phyloP scores from a whole-genome alignment of 768 basidiomycete genomes.

The button mushroom (Agaricus bisporus) region DNA sequence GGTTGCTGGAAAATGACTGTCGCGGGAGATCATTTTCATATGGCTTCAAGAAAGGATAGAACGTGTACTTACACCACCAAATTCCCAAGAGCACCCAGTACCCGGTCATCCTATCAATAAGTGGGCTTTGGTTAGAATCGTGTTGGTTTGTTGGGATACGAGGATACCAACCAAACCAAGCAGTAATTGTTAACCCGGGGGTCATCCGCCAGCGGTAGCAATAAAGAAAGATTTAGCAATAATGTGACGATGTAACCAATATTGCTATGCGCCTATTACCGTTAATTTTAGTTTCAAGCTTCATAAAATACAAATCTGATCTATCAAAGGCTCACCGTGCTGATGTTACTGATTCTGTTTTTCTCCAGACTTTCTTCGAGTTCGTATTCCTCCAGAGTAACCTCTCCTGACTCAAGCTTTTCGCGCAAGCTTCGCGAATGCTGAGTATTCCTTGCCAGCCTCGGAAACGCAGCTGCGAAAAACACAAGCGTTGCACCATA shows the following conservation, averaged over 20 bases:
- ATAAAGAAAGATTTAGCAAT: conserved; percentile 61
- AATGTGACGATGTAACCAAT: conserved; percentile 66
- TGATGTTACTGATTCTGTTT: conserved; percentile 81
- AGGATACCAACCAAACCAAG: conserved; percentile 50
- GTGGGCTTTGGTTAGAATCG: no score
- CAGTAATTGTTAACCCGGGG: conserved; percentile 71
- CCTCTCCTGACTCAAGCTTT: conserved; percentile 54
- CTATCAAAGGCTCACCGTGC: conserved; percentile 47
- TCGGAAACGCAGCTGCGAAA: conserved; percentile 73
- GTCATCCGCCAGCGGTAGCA: conserved; percentile 55
- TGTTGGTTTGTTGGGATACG: background rate
- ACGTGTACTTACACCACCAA: conserved; percentile 73
- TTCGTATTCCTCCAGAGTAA: conserved; percentile 59
- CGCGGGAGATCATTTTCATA: background rate
- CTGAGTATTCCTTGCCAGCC: conserved; percentile 72
- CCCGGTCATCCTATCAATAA: conserved; percentile 45
- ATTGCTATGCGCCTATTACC: conserved; percentile 61
- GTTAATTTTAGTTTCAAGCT: background rate
- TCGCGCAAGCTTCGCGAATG: conserved; percentile 50
- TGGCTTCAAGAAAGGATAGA: background rate
- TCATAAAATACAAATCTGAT: background rate
- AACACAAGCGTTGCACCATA: conserved; percentile 82
- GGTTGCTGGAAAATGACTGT: conserved; percentile 79
- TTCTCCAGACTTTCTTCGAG: conserved; percentile 74
- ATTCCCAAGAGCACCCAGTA: conserved; percentile 79